Evolutionary conservation across 2,329 filamentous ascomycete genomes (phyloP).

Genomic region (Alternaria sp.): DNA sequence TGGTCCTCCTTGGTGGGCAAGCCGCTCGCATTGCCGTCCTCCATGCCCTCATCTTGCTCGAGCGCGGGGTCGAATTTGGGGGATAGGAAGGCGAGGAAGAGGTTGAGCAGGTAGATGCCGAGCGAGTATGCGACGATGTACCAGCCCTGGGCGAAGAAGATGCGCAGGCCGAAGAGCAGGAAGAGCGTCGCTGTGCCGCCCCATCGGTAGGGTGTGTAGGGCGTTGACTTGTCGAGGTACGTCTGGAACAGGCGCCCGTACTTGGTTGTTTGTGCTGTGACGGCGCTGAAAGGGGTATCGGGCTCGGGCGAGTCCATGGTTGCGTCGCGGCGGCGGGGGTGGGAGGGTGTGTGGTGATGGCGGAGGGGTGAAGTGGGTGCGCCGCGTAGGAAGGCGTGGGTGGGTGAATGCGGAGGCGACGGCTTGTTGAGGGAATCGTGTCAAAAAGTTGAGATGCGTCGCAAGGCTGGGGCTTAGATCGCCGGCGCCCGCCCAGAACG

Average conservation of each 20-base stretch:
- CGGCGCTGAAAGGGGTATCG: constrained; percentile 90
- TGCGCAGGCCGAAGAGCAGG: constrained; percentile 83
- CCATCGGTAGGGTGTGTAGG: constrained; percentile 90
- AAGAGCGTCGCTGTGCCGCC: constrained; percentile 78
- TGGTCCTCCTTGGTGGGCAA: constrained; percentile 96
- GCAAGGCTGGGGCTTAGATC: constrained; percentile 31
- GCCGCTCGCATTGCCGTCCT: constrained; percentile 78
- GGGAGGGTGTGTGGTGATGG: neutral
- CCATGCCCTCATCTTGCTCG: constrained; percentile 93
- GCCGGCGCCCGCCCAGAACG: neutral
- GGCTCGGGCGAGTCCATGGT: constrained; percentile 85
- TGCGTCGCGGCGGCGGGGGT: constrained; percentile 4
- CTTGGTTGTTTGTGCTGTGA: constrained; percentile 82
- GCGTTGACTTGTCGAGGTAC: constrained; percentile 91
- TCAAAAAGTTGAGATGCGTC: constrained; percentile 28
- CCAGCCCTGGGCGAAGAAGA: constrained; percentile 94
- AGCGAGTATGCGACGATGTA: constrained; percentile 99
- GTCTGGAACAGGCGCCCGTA: constrained; percentile 85
- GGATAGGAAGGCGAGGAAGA: constrained; percentile 97
- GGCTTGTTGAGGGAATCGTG: constrained; percentile 36
- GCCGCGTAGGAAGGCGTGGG: constrained; percentile 8
- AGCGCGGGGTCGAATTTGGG: constrained; percentile 99
- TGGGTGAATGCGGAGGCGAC: neutral
- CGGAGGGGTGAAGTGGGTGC: constrained; percentile 1
- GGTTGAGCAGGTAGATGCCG: constrained; percentile 97